Base-by-base conservation (phyloP, 345 rosid genomes). In the Durio zibethinus region DNA sequence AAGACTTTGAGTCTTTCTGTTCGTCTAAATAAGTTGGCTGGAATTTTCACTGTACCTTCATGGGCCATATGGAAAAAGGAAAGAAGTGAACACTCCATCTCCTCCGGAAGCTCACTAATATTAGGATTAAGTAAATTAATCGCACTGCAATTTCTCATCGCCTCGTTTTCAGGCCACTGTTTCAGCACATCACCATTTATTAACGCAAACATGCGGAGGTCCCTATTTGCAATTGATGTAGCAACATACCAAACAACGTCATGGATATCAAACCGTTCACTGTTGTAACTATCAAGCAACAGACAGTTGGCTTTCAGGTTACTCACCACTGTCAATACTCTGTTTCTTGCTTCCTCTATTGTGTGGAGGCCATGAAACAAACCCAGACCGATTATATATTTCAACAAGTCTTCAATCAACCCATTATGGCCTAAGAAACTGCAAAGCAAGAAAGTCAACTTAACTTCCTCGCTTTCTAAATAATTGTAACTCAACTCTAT, bases 1-100 rank as follows among this genome's bases (percentile, higher is more conserved):
- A 86, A 4, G 6, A 86, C 84, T 69, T 66, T 78, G 14, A 84
- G 84, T 25, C 68, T 12, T 35, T 36, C 75, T 48, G 29, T 45
- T 1, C 63, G 42, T 11, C 5, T 10, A 18, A 82, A 86, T 52
- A 86, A 53, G 1, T 11, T 7, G 0, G 57, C 66, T 0, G 83
- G 75, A 3, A 84, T 18, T 52, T 18, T 36, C 2, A 73, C 3
- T 6, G 67, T 54, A 11, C 7, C 10, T 2, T 53, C 21, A 0
- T 21, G 3, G 5, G 0, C 0, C 7, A 84, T 5, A 0, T 60
- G 1, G 7, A 82, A 73, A 7, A 78, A 68, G 11, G 76, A 29
- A 0, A 86, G 81, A 25, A 78, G 59, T 0, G 81, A 79, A 52
- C 60, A 76, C n/a, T 59, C 72, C 7, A 74, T 8, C 9, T 6